phyloP scores from a whole-genome alignment of 2,329 filamentous ascomycete genomes.

The Neopestalotiopsis sp. region DNA sequence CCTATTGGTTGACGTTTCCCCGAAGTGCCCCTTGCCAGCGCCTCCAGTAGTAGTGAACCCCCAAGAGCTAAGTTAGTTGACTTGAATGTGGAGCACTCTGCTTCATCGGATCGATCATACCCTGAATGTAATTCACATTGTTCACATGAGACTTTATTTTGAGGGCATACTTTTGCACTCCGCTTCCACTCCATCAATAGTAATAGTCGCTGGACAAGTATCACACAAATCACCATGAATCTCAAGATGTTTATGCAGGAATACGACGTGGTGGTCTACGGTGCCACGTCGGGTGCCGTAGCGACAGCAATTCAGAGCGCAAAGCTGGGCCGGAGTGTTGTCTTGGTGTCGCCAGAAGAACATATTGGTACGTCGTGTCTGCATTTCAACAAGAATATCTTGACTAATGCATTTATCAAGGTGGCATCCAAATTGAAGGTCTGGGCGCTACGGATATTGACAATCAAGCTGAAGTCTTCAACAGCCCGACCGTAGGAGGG shows the following conservation, averaged over 20 bases:
- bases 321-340: conserved; percentile 21
- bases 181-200: not conserved
- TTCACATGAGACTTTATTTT: not conserved
- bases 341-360: conserved; percentile 20
- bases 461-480: conserved; percentile 24
- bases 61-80: not conserved
- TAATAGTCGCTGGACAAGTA: not conserved
- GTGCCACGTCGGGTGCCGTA: conserved; percentile 24
- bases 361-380: conserved; percentile 19
- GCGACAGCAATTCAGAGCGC: conserved; percentile 24
- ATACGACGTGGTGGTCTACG: conserved; percentile 26
- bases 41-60: no score
- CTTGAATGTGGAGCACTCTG: not conserved
- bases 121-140: not conserved
- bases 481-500: conserved; percentile 21
- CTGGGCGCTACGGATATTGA: conserved; percentile 29
- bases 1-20: not conserved
- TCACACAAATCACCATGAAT: not conserved
- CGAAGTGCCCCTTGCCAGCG: not conserved
- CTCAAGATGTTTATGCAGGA: conserved; percentile 3
- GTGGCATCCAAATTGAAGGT: conserved; percentile 26
- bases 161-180: not conserved
- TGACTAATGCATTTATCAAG: conserved; percentile 3
- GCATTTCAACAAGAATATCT: not conserved
- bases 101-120: no score